Base-by-base conservation (phyloP, 306 rosid genomes). In the Ziziphus jujuba region DNA sequence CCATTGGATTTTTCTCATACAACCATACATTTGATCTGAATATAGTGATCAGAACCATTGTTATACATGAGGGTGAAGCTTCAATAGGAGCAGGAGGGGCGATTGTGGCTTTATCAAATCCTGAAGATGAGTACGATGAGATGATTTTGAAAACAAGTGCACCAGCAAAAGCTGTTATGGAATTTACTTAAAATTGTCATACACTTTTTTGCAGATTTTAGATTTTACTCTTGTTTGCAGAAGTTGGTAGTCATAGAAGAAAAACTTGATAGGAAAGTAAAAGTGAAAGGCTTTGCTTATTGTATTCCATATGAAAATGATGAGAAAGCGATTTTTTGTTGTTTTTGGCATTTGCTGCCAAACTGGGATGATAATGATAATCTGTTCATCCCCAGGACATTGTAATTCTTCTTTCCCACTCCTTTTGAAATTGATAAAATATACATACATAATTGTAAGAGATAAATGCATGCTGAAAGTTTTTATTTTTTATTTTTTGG, bases 31-130 rank as follows among this genome's bases (percentile, higher is more conserved):
- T 95, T 58, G 99, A 95, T 90, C 87, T 95, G 20, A 95, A 95
- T 70, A 90, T 95, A 66, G 99, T 90, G 45, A 95, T 95, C 73
- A 83, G 99, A 83, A 95, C 99, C 15, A 79, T 90, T 23, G 83
- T 95, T 54, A 56, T 95, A 72, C 92, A 86, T 21, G 80, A 84
- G 64, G 92, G 87, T 64, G 96, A 95, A 75, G 99, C 95, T 74
- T 90, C 99, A 16, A 88, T 90, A 13, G 99, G 99, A 65, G 99
- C 96, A n/a, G 99, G 99, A 79, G 99, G 99, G 40, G 99, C 97
- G 60, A 85, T 95, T 65, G 82, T 88, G 70, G 96, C 97, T 51
- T 73, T 88, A 56, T 95, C 97, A 45, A 89, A 88, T 76, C 92
- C 99, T 7, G 84, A 82, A 79, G 96, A 88, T 16, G 99, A 95